phyloP scores from a whole-genome alignment of 176 grass and related monocot genomes.

The Neostapfia colusana region DNA sequence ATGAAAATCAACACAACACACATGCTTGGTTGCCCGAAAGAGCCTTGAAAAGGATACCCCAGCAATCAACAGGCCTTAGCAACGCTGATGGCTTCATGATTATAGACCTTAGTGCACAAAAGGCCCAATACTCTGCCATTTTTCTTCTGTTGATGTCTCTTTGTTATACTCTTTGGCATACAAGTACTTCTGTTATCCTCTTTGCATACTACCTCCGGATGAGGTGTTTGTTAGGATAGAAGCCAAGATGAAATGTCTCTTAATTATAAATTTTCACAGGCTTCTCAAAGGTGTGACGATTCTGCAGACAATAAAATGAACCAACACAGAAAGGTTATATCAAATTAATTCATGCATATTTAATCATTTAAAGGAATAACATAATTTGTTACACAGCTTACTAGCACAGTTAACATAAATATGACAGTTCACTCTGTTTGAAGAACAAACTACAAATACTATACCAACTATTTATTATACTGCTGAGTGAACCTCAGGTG shows the following conservation, averaged over 20 bases:
- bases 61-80: constrained; percentile 13
- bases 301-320: constrained; percentile 46
- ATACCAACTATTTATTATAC: no score
- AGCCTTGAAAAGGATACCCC: constrained; percentile 25
- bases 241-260: constrained; percentile 13
- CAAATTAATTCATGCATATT: neutral
- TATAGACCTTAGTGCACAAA: constrained; percentile 27
- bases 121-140: constrained; percentile 11
- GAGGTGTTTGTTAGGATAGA: constrained; percentile 3
- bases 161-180: constrained; percentile 6
- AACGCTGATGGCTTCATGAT: neutral
- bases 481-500: no score
- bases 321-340: constrained; percentile 21
- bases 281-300: constrained; percentile 71
- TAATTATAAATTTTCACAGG: constrained; percentile 82
- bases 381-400: neutral
- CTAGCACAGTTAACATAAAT: constrained; percentile 7
- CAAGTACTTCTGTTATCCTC: constrained; percentile 4
- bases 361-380: neutral
- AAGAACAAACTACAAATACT: no score
- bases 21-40: constrained; percentile 25
- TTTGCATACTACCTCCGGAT: neutral
- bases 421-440: no score
- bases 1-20: constrained; percentile 34
- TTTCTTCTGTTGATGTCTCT: constrained; percentile 7